These are phyloP conservation scores for Carpinus fangiana DNA, from an alignment of 306 rosid species.

Conservation along the genomic window DNA sequence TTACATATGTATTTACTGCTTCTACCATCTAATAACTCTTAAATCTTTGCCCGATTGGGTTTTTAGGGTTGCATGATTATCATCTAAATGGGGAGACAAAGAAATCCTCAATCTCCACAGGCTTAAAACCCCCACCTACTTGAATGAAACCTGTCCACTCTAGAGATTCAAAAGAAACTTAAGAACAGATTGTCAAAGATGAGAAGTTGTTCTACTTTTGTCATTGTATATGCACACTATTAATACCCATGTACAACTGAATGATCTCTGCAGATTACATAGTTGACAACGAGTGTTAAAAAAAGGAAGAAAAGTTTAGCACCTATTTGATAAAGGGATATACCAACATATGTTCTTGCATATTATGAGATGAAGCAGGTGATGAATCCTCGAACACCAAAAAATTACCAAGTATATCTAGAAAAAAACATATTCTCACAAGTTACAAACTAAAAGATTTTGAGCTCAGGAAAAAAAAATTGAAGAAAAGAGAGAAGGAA, in stretches of 20 bases:
- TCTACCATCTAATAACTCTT: not conserved
- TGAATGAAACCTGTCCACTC: not conserved
- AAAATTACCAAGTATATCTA: not conserved
- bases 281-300: too few relatives aligned
- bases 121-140: not conserved
- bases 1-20: not conserved
- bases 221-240: not conserved
- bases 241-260: too few relatives aligned
- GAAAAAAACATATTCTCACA: not conserved
- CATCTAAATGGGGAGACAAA: not conserved
- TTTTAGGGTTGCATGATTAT: not conserved
- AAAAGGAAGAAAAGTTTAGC: too few relatives aligned
- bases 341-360: not conserved
- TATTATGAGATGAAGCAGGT: too few relatives aligned
- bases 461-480: not conserved
- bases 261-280: not conserved
- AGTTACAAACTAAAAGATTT: not conserved
- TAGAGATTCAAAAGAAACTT: not conserved
- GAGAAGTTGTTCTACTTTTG: not conserved
- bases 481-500: not conserved
- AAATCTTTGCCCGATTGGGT: not conserved
- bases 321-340: too few relatives aligned
- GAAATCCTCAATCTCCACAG: not conserved
- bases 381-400: not conserved
- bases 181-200: not conserved